Evolutionary conservation across 768 basidiomycete genomes (phyloP), one percentile per base, ranked within the genome.

Genomic region (Russula griseocarnosa): DNA sequence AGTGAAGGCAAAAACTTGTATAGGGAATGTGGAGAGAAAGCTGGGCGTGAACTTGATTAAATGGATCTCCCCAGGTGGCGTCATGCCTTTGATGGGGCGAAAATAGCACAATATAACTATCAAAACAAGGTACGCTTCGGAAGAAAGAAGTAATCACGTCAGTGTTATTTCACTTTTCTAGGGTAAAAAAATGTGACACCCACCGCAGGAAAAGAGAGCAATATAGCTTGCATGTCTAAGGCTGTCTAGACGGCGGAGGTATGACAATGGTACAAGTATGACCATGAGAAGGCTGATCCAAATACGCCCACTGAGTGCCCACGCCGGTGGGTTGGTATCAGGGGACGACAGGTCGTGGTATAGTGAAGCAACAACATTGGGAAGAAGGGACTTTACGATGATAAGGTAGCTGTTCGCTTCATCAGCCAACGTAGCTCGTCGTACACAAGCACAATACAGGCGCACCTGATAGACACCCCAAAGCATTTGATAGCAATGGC

Each of bases 401-500:
- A 94, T 95, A 65, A 94, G 79, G 73, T 94, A 92, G 72, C 90
- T 92, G 69, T 51, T 47, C 49, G 30, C 3, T 30, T 22, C 9
- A 28, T 49, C 3, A 28, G 58, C 58, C 60, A 34, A 5, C 14
- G 4, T 24, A 38, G 52, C 38, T 51, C 42, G 46, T 42, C 22
- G 54, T 50, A 58, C 60, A 50, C 36, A 44, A 30, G 56, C n/a
- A 24, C 42, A 58, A 69, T 3, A 74, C 82, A 52, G 75, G 55
- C 56, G 30, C 56, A 93, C 83, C 92, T 94, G 69, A 95, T 87
- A 38, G 92, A 93, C 3, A 98, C 96, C 22, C 96, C 96, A 72
- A 97, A 97, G 74, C 96, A 98, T 73, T 98, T 98, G 73, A 86
- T 88, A 11, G 94, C 94, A 69, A 98, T 94, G 14, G 95, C 96